These are phyloP conservation scores for Kuraishia floccosa DNA, from an alignment of 805 yeast species.

Conservation along the genomic window DNA sequence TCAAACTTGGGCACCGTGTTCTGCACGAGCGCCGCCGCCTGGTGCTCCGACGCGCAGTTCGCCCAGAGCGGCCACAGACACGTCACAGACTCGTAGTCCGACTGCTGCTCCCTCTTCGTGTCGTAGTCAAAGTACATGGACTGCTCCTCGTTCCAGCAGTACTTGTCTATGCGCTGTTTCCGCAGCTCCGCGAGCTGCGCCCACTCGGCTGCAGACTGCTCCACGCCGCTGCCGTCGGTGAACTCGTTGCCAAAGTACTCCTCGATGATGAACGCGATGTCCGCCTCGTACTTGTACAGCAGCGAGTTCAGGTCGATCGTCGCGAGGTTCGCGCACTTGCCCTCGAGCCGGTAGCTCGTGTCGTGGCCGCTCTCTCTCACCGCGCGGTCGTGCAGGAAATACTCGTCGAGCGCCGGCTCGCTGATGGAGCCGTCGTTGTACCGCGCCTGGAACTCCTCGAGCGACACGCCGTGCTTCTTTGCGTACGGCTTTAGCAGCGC, in stretches of 20 bases:
- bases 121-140: constrained; percentile 83
- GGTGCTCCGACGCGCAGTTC: constrained; percentile 49
- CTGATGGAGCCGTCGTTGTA: constrained; percentile 57
- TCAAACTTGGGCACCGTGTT: constrained; percentile 62
- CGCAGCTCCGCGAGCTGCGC: constrained; percentile 40
- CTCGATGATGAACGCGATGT: constrained; percentile 59
- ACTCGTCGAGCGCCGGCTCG: constrained; percentile 82
- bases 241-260: constrained; percentile 41
- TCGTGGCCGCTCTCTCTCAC: constrained; percentile 97
- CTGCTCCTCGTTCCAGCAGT: constrained; percentile 74
- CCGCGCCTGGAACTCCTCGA: constrained; percentile 53
- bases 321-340: constrained; percentile 79
- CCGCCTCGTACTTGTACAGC: constrained; percentile 81
- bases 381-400: constrained; percentile 85
- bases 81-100: constrained; percentile 75
- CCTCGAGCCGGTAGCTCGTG: constrained; percentile 83
- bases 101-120: constrained; percentile 39
- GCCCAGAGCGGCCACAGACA: constrained; percentile 92
- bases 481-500: constrained; percentile 60
- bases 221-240: constrained; percentile 20
- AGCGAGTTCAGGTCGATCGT: constrained; percentile 84
- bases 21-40: constrained; percentile 52
- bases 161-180: constrained; percentile 44
- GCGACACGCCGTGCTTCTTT: constrained; percentile 40
- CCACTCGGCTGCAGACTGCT: constrained; percentile 52